Conservation (phyloP, 2,329 filamentous ascomycete species). For the Aureobasidium sp. region DNA sequence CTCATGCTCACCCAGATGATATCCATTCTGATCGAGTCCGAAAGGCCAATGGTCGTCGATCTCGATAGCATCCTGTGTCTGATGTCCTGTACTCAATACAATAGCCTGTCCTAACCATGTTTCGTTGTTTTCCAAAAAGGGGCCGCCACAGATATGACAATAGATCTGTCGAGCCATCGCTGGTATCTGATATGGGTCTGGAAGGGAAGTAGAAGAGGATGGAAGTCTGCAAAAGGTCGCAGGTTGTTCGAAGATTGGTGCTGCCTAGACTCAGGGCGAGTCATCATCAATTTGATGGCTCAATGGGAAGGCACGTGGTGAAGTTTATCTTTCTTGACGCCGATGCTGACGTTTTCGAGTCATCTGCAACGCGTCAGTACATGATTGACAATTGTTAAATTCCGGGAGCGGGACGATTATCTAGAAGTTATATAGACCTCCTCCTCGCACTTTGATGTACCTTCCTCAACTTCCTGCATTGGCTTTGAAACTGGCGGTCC, state of each 20-base stretch:
- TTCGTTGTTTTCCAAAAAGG: background rate
- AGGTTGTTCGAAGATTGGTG: background rate
- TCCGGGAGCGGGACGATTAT: background rate
- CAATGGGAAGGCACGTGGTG: background rate
- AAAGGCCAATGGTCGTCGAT: background rate
- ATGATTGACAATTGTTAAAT: background rate
- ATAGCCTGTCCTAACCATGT: background rate
- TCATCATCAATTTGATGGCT: background rate
- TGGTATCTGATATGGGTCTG: background rate
- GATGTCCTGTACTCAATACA: background rate
- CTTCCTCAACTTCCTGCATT: background rate
- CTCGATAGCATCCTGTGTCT: background rate
- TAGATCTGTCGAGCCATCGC: background rate
- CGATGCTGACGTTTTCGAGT: background rate
- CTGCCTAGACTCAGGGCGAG: background rate
- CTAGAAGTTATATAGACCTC: slow-evolving; percentile 5
- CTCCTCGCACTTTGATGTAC: background rate
- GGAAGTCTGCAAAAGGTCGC: background rate
- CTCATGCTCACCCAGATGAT: background rate
- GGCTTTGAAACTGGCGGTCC: background rate
- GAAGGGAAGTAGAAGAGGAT: background rate
- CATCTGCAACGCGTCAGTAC: background rate
- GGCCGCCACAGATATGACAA: background rate
- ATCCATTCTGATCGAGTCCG: no score
- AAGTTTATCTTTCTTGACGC: background rate